Conservation (phyloP, 139 green algal genomes). For the Picochlorum sp. region DNA sequence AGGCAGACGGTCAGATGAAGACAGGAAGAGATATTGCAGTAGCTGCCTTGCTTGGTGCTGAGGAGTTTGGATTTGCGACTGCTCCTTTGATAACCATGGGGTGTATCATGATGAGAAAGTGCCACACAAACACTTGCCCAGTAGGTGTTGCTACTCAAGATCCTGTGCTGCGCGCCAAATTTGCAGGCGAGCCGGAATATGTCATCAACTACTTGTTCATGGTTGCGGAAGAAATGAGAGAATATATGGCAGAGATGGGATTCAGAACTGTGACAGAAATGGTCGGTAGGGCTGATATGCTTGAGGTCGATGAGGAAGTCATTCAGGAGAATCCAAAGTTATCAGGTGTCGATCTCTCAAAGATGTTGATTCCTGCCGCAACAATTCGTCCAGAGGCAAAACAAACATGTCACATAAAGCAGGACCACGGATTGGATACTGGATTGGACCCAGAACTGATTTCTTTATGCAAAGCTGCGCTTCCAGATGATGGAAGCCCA, state of each 20-base stretch:
- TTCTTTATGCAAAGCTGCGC: slow-evolving; percentile 49
- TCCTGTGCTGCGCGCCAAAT: slow-evolving; percentile 92
- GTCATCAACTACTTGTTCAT: slow-evolving; percentile 97
- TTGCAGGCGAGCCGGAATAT: slow-evolving; percentile 80
- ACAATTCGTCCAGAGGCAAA: slow-evolving; percentile 69
- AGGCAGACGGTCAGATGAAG: slow-evolving; percentile 92
- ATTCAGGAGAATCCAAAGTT: slow-evolving; percentile 64
- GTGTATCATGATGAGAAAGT: slow-evolving; percentile 88
- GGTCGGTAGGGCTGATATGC: slow-evolving; percentile 82
- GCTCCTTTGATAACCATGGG: slow-evolving; percentile 90
- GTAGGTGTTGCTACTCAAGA: slow-evolving; percentile 92
- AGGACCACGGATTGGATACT: slow-evolving; percentile 81
- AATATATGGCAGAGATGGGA: slow-evolving; percentile 83
- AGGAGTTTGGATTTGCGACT: slow-evolving; percentile 96
- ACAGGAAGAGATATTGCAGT: slow-evolving; percentile 85
- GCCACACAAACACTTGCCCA: slow-evolving; percentile 95
- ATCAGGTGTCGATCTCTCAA: slow-evolving; percentile 62
- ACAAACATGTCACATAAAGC: slow-evolving; percentile 53
- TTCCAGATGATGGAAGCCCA: slow-evolving; percentile 11
- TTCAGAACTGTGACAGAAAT: slow-evolving; percentile 80
- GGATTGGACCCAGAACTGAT: slow-evolving; percentile 79
- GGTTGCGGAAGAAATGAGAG: slow-evolving; percentile 85
- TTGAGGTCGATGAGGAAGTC: slow-evolving; percentile 57
- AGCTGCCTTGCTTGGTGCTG: slow-evolving; percentile 78
- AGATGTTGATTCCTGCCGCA: slow-evolving; percentile 73